Evolutionary conservation across 1,284 basidiomycete species (phyloP), one percentile per base, ranked within the genome.

Genomic region (Sanguinoderma infundibulare): DNA sequence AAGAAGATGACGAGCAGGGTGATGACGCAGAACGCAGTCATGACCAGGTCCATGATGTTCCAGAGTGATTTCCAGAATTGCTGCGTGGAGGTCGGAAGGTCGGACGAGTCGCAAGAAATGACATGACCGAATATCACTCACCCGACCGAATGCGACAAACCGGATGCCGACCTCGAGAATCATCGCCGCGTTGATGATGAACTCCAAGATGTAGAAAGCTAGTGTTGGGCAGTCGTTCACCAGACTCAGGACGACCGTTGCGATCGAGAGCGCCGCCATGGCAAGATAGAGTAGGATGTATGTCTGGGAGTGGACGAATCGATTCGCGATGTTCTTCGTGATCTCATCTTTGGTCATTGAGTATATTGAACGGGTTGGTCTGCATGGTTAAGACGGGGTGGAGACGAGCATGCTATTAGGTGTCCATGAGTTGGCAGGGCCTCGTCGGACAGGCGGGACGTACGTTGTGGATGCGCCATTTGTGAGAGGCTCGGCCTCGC

Each of bases 21-120:
- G 64, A 97, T 74, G 8, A 87, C 87, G 73, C 96, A 98, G 76
- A 98, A 93, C 17, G 85, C 66, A 1, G 95, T 96, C 50, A 98
- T 82, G 51, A 91, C 83, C 15, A 97, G 82, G 74, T 98, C 95
- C 70, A 96, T 81, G 40, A 94, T 79, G 74, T 98, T 98, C 78
- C 94, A 95, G 15, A 90, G 87, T 17, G 95, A 96, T 75, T 89
- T 91, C 89, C 95, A 97, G 79, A 98, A 98, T 94, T 96, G 93
- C 96, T 98, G 70, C 14, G 34, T 8, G 42, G 42, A 46, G 5
- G n/a, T n/a, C n/a, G 24, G 30, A 22, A 39, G 34, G 14, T 35
- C 22, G 36, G 55, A 22, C 34, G 24, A 38, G 5, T n/a, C n/a
- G 10, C 22, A 22, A 10, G n/a, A 22, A 15, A 38, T 40, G 34